phyloP scores from a whole-genome alignment of 108 stramenopile species.

The Poteriospumella lacustris region DNA sequence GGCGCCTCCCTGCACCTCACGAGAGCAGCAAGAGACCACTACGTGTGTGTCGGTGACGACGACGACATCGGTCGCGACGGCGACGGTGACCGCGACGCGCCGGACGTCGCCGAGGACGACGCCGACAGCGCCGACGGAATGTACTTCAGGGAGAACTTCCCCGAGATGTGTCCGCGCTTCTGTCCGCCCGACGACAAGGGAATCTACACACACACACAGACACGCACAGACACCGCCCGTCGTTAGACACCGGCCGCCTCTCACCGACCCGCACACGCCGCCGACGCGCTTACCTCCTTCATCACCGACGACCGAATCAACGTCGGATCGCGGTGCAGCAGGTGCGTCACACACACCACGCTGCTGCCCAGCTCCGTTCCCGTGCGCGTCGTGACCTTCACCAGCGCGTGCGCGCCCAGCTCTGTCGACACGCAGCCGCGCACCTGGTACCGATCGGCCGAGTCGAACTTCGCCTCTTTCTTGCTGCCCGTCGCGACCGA shows the following conservation, averaged over 20 bases:
- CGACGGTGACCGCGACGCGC: too few relatives aligned
- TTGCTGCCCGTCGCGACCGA: too few relatives aligned
- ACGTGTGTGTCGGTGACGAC: too few relatives aligned
- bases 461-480: background rate
- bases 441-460: background rate
- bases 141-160: slow-evolving; percentile 19
- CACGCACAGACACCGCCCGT: too few relatives aligned
- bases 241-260: too few relatives aligned
- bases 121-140: slow-evolving; percentile 3
- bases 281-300: slow-evolving; percentile 9
- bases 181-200: slow-evolving; percentile 13
- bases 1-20: too few relatives aligned
- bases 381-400: background rate
- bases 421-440: background rate
- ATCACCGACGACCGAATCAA: background rate
- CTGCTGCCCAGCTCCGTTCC: background rate
- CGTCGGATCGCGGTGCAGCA: background rate
- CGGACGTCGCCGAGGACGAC: too few relatives aligned
- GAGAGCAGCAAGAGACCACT: too few relatives aligned
- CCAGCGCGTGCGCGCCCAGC: slow-evolving; percentile 1
- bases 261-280: too few relatives aligned
- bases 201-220: slow-evolving; percentile 13
- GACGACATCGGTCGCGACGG: too few relatives aligned
- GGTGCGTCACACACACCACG: slow-evolving; percentile 2
- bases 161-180: slow-evolving; percentile 1